These are phyloP conservation scores for Tricholoma bakamatsutake DNA, from an alignment of 768 basidiomycete species.

Conservation along the genomic window DNA sequence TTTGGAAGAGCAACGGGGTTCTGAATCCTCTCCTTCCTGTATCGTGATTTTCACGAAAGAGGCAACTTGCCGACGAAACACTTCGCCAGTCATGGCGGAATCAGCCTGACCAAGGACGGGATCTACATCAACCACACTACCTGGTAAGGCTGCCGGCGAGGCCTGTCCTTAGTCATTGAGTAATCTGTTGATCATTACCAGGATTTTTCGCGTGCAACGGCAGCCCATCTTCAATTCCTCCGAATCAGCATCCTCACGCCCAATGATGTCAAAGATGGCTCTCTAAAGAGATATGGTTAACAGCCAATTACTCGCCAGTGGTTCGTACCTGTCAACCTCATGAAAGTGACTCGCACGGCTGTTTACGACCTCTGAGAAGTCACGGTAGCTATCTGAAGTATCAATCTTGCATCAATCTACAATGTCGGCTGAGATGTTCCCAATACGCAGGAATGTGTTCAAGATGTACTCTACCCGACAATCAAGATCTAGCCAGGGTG, in stretches of 20 bases:
- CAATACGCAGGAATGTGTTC: too few relatives aligned
- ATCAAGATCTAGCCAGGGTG: too few relatives aligned
- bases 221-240: background rate
- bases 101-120: background rate
- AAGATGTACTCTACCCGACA: too few relatives aligned
- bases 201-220: background rate
- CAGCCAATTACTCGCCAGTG: too few relatives aligned
- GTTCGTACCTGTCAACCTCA: too few relatives aligned
- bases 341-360: too few relatives aligned
- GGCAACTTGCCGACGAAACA: background rate
- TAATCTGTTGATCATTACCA: background rate
- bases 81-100: background rate
- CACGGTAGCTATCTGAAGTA: too few relatives aligned
- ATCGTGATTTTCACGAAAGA: background rate
- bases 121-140: background rate
- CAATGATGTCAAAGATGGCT: background rate
- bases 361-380: too few relatives aligned
- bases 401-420: too few relatives aligned
- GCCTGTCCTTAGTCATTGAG: background rate
- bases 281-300: background rate
- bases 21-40: background rate
- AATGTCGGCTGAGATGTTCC: too few relatives aligned
- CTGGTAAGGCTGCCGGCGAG: background rate
- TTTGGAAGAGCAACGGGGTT: background rate
- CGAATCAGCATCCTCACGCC: background rate